Conservation (phyloP, 805 yeast species). For the Gaillardinia entomophila region DNA sequence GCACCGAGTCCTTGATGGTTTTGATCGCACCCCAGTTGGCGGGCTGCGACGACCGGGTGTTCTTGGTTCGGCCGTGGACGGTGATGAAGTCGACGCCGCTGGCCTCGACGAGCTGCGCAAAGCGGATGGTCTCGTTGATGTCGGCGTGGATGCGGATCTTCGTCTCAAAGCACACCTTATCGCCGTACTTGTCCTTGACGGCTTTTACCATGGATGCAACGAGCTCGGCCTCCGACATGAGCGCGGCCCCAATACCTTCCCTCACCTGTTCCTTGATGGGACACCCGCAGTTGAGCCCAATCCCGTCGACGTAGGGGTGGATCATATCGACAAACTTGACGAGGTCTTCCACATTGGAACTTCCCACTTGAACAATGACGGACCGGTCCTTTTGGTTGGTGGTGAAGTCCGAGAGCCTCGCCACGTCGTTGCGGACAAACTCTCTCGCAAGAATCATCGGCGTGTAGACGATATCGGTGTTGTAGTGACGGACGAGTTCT, state of each 20-base stretch:
- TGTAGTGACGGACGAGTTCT: constrained; percentile 62
- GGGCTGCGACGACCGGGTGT: constrained; percentile 79
- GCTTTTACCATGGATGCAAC: constrained; percentile 81
- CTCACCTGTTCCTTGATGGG: constrained; percentile 92
- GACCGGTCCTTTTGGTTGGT: constrained; percentile 68
- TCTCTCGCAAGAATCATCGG: constrained; percentile 98
- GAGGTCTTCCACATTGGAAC: constrained; percentile 76
- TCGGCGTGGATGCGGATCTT: constrained; percentile 86
- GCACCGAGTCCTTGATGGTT: constrained; percentile 47
- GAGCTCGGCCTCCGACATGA: constrained; percentile 76
- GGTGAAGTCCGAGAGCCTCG: constrained; percentile 79
- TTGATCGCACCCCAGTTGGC: constrained; percentile 80
- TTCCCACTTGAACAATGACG: constrained; percentile 86
- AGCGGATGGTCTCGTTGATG: constrained; percentile 61
- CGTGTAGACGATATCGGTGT: constrained; percentile 79
- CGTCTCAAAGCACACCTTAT: constrained; percentile 72
- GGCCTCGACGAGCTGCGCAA: constrained; percentile 67
- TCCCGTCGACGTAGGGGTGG: constrained; percentile 86
- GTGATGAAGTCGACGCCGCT: constrained; percentile 94
- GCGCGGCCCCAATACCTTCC: constrained; percentile 96
- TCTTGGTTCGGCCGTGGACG: constrained; percentile 87
- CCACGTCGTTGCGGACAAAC: constrained; percentile 78
- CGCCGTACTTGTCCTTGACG: constrained; percentile 72
- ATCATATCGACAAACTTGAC: constrained; percentile 81
- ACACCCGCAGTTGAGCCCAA: constrained; percentile 96